These are phyloP conservation scores for Penicillium sp. DNA, from an alignment of 2,329 filamentous ascomycete genomes.

Conservation along the genomic window DNA sequence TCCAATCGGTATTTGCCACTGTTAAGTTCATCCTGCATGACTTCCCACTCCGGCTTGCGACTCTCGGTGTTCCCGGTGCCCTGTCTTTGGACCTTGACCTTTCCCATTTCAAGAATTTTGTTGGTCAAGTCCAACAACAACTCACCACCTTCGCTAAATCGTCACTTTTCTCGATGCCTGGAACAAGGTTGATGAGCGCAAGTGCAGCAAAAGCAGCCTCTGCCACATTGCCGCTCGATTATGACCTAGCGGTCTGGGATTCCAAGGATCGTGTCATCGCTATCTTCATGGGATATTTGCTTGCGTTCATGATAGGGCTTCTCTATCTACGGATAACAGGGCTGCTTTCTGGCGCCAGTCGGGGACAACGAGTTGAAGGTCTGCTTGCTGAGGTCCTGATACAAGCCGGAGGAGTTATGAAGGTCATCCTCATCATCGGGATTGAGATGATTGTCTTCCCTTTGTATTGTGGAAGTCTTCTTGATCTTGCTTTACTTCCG, in stretches of 20 bases:
- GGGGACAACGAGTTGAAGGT: constrained; percentile 63
- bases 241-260: constrained; percentile 65
- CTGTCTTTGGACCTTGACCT: constrained; percentile 21
- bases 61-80: constrained; percentile 24
- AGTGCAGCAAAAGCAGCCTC: constrained; percentile 20
- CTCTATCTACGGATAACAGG: constrained; percentile 74
- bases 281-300: constrained; percentile 75
- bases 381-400: constrained; percentile 74
- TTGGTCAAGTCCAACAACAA: constrained; percentile 20
- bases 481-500: constrained; percentile 84
- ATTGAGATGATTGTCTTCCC: constrained; percentile 99
- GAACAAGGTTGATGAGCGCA: constrained; percentile 29
- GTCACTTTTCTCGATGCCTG: constrained; percentile 23
- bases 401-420: constrained; percentile 94
- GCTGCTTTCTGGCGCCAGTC: constrained; percentile 60
- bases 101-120: constrained; percentile 15
- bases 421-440: constrained; percentile 96
- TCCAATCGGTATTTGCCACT: constrained; percentile 41
- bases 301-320: constrained; percentile 70
- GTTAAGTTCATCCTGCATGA: constrained; percentile 46
- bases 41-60: constrained; percentile 35
- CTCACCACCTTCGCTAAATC: constrained; percentile 23
- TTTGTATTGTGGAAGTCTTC: constrained; percentile 86
- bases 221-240: constrained; percentile 45
- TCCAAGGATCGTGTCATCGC: constrained; percentile 68